These are phyloP conservation scores for Quercus dentata DNA, from an alignment of 306 rosid genomes.

Conservation along the genomic window DNA sequence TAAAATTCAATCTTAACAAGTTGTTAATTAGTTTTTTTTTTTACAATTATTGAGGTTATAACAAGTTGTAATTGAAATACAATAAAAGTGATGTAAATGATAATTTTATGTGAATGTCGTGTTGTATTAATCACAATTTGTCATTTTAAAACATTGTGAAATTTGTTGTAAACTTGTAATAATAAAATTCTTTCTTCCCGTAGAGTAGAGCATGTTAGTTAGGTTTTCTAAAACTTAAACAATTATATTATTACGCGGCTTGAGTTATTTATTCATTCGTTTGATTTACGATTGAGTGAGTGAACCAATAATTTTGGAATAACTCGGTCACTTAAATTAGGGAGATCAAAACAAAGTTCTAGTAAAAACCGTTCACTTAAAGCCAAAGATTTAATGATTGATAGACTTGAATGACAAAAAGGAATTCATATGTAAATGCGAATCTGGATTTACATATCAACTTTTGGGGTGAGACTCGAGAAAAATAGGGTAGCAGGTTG, in stretches of 20 bases:
- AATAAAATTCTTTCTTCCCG: no score
- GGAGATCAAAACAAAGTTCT: background rate
- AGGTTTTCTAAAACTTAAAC: background rate
- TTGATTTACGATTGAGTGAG: background rate
- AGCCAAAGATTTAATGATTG: background rate
- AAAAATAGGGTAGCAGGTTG: background rate
- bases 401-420: background rate
- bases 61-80: no score
- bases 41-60: no score
- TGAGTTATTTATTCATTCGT: background rate
- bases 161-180: no score
- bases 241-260: background rate
- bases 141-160: no score
- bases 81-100: no score
- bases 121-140: no score
- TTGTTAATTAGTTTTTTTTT: no score
- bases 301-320: background rate
- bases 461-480: background rate
- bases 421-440: background rate
- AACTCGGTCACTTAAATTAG: background rate
- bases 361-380: background rate
- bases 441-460: background rate
- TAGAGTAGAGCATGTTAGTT: background rate
- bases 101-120: no score
- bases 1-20: no score